Conservation (phyloP, 306 rosid species). For the Purshia tridentata region DNA sequence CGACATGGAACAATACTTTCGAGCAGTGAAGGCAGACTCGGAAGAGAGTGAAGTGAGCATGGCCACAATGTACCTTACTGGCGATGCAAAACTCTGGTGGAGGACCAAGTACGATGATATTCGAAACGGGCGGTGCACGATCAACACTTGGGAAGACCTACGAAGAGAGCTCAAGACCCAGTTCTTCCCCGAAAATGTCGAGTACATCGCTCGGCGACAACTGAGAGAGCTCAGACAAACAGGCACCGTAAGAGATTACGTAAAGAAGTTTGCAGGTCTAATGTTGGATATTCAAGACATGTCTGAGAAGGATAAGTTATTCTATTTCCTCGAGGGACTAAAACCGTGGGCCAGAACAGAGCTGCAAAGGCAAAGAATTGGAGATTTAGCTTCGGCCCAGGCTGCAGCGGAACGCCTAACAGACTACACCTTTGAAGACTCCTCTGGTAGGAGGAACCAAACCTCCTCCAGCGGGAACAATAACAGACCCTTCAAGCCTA, state of each 20-base stretch:
- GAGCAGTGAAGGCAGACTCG: neutral
- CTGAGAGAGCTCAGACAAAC: neutral
- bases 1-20: constrained; percentile 5
- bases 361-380: neutral
- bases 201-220: neutral
- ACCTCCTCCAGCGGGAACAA: too few species aligned
- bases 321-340: neutral
- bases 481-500: too few species aligned
- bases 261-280: neutral
- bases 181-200: neutral
- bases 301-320: neutral
- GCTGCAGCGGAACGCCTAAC: neutral
- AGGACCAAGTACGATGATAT: neutral
- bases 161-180: neutral
- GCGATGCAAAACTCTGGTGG: neutral
- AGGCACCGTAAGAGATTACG: neutral
- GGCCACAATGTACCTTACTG: neutral
- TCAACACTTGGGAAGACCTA: neutral
- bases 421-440: neutral
- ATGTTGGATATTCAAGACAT: neutral
- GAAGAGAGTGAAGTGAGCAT: neutral
- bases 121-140: neutral
- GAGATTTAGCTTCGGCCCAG: neutral
- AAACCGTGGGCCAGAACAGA: neutral
- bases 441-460: neutral